Percentiles rank a stretch among this genome's conserved stretches.
Evolutionary conservation across 1,284 basidiomycete species (phyloP).

Genomic region (Ceratobasidium sp.): DNA sequence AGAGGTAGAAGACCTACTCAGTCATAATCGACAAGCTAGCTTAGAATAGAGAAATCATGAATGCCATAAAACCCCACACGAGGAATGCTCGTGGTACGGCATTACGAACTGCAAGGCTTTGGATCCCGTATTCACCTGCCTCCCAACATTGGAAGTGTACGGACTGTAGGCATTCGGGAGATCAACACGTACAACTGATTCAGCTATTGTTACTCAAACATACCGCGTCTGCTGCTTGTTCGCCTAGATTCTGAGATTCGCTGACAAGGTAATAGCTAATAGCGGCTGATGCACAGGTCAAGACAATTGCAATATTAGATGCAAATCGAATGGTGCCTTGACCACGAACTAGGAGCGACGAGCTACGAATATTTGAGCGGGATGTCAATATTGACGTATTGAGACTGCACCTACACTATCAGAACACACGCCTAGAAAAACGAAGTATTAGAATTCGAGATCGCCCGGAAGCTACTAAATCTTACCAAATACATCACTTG

Average conservation of each 20-base stretch:
- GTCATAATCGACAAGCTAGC: too few species aligned
- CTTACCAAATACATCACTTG: slow-evolving; percentile 7
- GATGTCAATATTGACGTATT: not conserved
- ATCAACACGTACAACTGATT: not conserved
- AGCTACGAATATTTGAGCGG: not conserved
- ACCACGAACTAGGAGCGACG: not conserved
- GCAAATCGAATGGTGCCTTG: not conserved
- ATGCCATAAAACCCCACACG: not conserved
- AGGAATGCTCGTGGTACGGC: slow-evolving; percentile 3
- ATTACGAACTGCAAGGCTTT: not conserved
- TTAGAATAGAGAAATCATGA: not conserved
- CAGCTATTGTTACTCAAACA: not conserved
- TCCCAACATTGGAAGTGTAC: slow-evolving; percentile 14
- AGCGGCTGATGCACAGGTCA: not conserved
- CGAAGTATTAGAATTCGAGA: not conserved
- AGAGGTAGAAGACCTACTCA: too few species aligned
- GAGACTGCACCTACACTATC: not conserved
- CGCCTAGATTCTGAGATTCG: slow-evolving; percentile 14
- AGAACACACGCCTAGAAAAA: slow-evolving; percentile 10
- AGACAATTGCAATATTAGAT: not conserved
- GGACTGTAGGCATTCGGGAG: not conserved
- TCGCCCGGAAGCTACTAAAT: too few species aligned
- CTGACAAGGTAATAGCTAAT: not conserved
- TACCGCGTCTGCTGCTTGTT: slow-evolving; percentile 14
- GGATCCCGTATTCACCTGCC: not conserved